Evolutionary conservation across 139 green algal genomes (phyloP), one percentile per base, ranked within the genome.

Genomic region (Pseudopediastrum boryanum): DNA sequence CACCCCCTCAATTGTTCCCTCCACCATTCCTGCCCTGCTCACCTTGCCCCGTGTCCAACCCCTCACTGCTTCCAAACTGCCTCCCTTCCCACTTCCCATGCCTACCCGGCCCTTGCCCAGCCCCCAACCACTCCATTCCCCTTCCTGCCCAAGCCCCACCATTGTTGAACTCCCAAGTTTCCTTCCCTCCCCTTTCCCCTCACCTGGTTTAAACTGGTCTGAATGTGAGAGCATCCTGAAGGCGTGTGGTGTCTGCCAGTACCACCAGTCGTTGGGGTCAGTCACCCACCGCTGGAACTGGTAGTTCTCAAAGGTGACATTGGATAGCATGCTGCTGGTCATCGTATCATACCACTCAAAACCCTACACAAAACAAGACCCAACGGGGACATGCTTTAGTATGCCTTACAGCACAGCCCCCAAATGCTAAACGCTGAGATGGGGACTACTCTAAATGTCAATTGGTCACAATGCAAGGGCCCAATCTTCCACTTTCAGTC

Each of bases 171-270:
- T n/a, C n/a, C n/a, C n/a, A n/a, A n/a, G n/a, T n/a, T n/a, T n/a
- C n/a, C n/a, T n/a, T n/a, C n/a, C 54, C 25, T 25, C 54, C 16
- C 21, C 63, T 23, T 25, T 13, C 1, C 29, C 29, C 54, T 29
- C 54, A 64, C 69, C 69, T 43, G 69, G 71, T 43, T 78, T 78
- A 41, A 61, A 78, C 27, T 70, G 54, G n/a, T 78, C 71, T 2
- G 71, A 78, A 7, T 70, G 54, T 35, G 71, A 78, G 4, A 78
- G 71, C 71, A 78, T 78, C 23, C 71, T 41, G 54, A 78, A 78
- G 52, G 71, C 71, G 35, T 23, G 27, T 16, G 71, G 54, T 3
- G 71, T 78, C 39, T 78, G 71, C 8, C 5, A 44, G 8, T 38
- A 78, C 71, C 71, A 78, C 71, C 71, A 78, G 54, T 78, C 41